Evolutionary conservation across 495 filamentous ascomycete genomes (phyloP).

Genomic region (Cercophora sp.): DNA sequence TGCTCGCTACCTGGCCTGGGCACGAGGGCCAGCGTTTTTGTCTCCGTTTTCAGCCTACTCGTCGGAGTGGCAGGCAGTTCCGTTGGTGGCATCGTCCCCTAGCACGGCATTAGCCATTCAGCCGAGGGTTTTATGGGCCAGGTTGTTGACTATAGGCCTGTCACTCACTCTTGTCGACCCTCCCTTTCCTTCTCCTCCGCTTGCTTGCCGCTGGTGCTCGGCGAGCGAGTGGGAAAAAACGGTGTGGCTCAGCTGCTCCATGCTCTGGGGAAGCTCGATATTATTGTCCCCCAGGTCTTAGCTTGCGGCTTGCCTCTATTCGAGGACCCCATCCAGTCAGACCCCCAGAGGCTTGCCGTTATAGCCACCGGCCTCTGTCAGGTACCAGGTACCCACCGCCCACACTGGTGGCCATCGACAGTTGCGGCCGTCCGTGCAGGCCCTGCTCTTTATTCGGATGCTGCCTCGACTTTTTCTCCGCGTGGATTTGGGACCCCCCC

Average conservation of each 20-base stretch:
- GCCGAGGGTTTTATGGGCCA: constrained; percentile 44
- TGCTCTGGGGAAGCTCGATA: constrained; percentile 31
- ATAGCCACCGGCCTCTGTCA: constrained; percentile 31
- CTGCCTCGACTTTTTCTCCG: constrained; percentile 47
- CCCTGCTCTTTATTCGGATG: constrained; percentile 44
- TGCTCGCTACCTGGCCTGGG: constrained; percentile 11
- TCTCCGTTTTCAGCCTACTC: constrained; percentile 28
- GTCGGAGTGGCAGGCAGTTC: constrained; percentile 31
- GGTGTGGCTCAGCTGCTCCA: constrained; percentile 49
- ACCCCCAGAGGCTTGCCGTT: constrained; percentile 25
- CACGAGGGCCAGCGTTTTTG: constrained; percentile 21
- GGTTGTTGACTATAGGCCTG: constrained; percentile 40
- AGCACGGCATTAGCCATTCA: constrained; percentile 54
- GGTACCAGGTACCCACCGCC: constrained; percentile 39
- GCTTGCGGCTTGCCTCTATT: constrained; percentile 40
- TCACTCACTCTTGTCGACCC: constrained; percentile 26
- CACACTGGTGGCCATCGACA: constrained; percentile 18
- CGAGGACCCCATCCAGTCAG: constrained; percentile 34
- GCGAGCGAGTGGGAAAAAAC: constrained; percentile 19
- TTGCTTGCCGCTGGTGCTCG: too few species aligned
- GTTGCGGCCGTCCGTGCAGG: constrained; percentile 35
- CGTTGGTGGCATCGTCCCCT: constrained; percentile 44
- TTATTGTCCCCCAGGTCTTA: constrained; percentile 37
- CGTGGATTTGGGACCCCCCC: constrained; percentile 36
- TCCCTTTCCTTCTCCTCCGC: constrained; percentile 22